phyloP scores from a whole-genome alignment of 2,329 filamentous ascomycete genomes.

The Colletotrichum sp. region DNA sequence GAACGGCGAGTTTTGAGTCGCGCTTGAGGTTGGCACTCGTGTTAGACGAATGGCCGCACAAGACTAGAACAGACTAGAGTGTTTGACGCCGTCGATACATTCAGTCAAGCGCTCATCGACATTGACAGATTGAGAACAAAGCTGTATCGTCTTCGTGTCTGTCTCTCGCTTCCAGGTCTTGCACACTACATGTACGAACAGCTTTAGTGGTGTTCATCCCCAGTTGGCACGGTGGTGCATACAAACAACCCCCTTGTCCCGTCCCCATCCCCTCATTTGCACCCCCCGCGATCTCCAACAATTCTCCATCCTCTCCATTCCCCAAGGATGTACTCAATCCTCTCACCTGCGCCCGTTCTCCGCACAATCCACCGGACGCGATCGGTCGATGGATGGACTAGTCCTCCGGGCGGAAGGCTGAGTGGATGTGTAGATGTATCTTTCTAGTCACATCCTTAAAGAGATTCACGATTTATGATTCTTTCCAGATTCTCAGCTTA shows the following conservation, averaged over 20 bases:
- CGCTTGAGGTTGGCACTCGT: background rate
- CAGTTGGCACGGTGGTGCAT: background rate
- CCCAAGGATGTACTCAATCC: background rate
- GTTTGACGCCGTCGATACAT: background rate
- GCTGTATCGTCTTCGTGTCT: background rate
- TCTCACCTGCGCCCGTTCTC: background rate
- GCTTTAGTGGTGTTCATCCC: no score
- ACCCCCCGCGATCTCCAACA: slow-evolving; percentile 16
- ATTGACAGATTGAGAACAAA: background rate
- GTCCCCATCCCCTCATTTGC: background rate
- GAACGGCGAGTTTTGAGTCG: background rate
- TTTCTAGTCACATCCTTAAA: no score
- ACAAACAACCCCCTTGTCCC: background rate
- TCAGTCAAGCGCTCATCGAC: background rate
- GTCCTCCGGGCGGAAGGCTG: background rate
- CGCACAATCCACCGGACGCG: slow-evolving; percentile 5
- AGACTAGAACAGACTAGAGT: background rate
- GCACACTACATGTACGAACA: background rate
- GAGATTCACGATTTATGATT: no score
- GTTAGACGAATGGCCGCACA: background rate
- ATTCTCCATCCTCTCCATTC: slow-evolving; percentile 2
- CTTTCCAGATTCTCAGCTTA: background rate
- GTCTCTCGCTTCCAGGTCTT: background rate
- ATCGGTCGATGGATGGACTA: background rate
- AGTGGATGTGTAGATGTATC: no score